A percentile compares a stretch with the other conserved stretches of the same genome.
These are phyloP conservation scores for Calonectria montana DNA, from an alignment of 2,329 filamentous ascomycete genomes.

Conservation along the genomic window DNA sequence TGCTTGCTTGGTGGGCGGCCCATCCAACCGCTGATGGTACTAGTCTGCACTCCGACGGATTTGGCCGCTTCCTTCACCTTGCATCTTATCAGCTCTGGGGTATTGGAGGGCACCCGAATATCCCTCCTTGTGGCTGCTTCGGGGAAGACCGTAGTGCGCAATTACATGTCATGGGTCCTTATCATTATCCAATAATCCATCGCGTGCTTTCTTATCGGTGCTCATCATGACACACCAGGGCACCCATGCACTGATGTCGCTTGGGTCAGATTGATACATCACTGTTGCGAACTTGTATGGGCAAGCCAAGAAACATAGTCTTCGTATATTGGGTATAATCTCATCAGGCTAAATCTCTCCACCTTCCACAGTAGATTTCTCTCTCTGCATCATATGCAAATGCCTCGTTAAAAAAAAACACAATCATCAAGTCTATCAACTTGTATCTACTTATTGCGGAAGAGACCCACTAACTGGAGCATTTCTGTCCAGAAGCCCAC, in stretches of 20 bases:
- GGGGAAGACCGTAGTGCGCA: slow-evolving; percentile 16
- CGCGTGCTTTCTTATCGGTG: not conserved
- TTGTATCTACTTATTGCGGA: slow-evolving; percentile 17
- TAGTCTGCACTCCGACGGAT: slow-evolving; percentile 2
- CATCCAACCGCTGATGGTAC: not conserved
- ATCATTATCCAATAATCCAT: not conserved
- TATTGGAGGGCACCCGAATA: not conserved
- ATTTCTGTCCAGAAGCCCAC: slow-evolving; percentile 69
- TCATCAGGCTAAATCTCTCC: slow-evolving; percentile 14
- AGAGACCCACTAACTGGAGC: slow-evolving; percentile 37
- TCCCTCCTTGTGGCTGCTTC: slow-evolving; percentile 12
- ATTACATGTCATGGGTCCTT: not conserved
- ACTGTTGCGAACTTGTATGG: not conserved
- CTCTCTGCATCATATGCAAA: slow-evolving; percentile 1
- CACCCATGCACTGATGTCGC: not conserved
- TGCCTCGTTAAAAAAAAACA: not conserved
- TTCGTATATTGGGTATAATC: slow-evolving; percentile 41
- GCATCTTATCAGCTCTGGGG: slow-evolving; percentile 16
- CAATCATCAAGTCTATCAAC: slow-evolving; percentile 11
- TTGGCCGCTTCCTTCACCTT: not conserved
- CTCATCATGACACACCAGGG: not conserved
- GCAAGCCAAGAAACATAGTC: slow-evolving; percentile 24
- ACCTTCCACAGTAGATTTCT: not conserved
- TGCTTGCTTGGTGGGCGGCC: not conserved
- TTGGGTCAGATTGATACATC: not conserved